A percentile compares a stretch with the other conserved stretches of the same genome.
Evolutionary conservation across 805 yeast genomes (phyloP).

Genomic region (Clavispora fructus): DNA sequence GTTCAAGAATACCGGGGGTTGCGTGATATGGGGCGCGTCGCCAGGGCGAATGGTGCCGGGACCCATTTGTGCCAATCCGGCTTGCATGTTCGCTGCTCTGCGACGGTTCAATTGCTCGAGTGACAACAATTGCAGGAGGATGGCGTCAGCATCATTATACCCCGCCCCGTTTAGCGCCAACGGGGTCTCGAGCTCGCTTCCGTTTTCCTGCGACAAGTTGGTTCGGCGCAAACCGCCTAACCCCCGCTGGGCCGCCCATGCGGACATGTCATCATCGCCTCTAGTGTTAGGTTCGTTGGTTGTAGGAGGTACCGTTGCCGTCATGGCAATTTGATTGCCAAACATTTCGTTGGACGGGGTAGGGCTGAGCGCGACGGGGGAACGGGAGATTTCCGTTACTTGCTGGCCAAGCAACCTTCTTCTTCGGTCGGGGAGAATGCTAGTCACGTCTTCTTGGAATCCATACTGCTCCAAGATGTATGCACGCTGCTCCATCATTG

Average conservation of each 20-base stretch:
- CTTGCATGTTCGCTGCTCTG: slow-evolving; percentile 7
- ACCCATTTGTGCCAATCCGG: slow-evolving; percentile 5
- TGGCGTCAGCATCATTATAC: slow-evolving; percentile 11
- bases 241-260: slow-evolving; percentile 25
- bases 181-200: neutral
- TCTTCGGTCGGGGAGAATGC: slow-evolving; percentile 4
- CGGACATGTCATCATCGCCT: slow-evolving; percentile 12
- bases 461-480: slow-evolving; percentile 14
- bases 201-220: neutral
- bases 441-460: slow-evolving; percentile 7
- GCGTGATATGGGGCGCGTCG: slow-evolving; percentile 38
- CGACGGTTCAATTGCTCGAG: slow-evolving; percentile 12
- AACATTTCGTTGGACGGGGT: slow-evolving; percentile 9
- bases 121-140: slow-evolving; percentile 12
- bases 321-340: slow-evolving; percentile 2
- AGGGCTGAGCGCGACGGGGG: slow-evolving; percentile 1
- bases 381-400: neutral
- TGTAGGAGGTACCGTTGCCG: slow-evolving; percentile 6
- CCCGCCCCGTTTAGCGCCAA: slow-evolving; percentile 2
- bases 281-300: neutral
- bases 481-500: slow-evolving; percentile 15
- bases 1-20: slow-evolving; percentile 32
- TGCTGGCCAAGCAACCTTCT: slow-evolving; percentile 1
- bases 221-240: slow-evolving; percentile 20
- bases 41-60: slow-evolving; percentile 13